These are phyloP conservation scores for Phaeoacremonium minimum DNA, from an alignment of 2,329 filamentous ascomycete species.

Conservation along the genomic window DNA sequence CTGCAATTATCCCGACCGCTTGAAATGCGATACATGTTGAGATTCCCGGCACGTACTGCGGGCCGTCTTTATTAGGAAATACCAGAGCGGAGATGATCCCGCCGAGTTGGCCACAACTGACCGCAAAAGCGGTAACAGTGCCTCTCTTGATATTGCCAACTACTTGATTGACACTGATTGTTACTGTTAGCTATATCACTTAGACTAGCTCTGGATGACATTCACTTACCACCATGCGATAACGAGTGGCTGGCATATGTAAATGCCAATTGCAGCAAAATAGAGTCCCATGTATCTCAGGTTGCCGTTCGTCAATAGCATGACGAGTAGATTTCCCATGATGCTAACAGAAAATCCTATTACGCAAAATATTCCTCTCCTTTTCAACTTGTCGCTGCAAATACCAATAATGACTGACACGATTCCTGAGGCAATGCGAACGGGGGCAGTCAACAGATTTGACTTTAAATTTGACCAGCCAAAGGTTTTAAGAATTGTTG, in stretches of 20 bases:
- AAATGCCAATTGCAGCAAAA: slow-evolving; percentile 22
- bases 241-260: slow-evolving; percentile 23
- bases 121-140: slow-evolving; percentile 38
- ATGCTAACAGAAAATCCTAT: slow-evolving; percentile 14
- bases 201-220: too few species aligned
- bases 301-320: slow-evolving; percentile 14
- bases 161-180: slow-evolving; percentile 30
- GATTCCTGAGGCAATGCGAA: slow-evolving; percentile 19
- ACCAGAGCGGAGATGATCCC: slow-evolving; percentile 15
- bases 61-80: slow-evolving; percentile 4
- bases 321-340: slow-evolving; percentile 27
- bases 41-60: slow-evolving; percentile 30
- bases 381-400: slow-evolving; percentile 15
- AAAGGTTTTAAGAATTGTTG: slow-evolving; percentile 26
- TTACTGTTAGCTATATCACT: too few species aligned
- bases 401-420: slow-evolving; percentile 24
- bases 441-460: slow-evolving; percentile 22
- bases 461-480: slow-evolving; percentile 23
- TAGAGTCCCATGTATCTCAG: slow-evolving; percentile 22
- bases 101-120: slow-evolving; percentile 36
- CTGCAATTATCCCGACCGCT: slow-evolving; percentile 29
- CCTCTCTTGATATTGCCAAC: slow-evolving; percentile 41
- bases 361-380: slow-evolving; percentile 17
- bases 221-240: slow-evolving; percentile 35
- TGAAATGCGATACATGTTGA: slow-evolving; percentile 34